These are phyloP conservation scores for Paulownia fortunei DNA, from an alignment of 257 asterid genomes.

Conservation along the genomic window DNA sequence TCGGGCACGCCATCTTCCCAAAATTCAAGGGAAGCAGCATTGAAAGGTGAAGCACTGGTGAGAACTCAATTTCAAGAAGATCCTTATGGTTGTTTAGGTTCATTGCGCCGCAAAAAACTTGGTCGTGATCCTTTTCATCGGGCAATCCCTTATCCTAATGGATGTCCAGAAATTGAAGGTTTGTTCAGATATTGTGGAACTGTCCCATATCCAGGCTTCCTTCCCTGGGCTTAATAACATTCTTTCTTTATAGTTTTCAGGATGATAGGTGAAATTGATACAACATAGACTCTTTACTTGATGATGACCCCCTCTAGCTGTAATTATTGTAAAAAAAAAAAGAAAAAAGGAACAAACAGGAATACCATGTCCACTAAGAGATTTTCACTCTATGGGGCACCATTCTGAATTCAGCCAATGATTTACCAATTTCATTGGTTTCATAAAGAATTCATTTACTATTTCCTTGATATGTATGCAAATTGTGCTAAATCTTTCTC, in stretches of 20 bases:
- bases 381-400: background rate
- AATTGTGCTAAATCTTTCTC: background rate
- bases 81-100: slow-evolving; percentile 85
- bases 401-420: background rate
- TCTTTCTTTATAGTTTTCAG: background rate
- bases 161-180: slow-evolving; percentile 88
- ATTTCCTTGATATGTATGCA: background rate
- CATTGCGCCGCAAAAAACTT: slow-evolving; percentile 71
- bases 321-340: slow-evolving; percentile 20
- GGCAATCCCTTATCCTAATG: slow-evolving; percentile 89
- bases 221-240: slow-evolving; percentile 69
- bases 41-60: slow-evolving; percentile 84
- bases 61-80: slow-evolving; percentile 82
- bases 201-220: slow-evolving; percentile 66
- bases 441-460: background rate
- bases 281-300: background rate
- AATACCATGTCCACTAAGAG: background rate
- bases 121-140: slow-evolving; percentile 94
- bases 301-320: background rate
- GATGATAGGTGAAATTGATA: slow-evolving; percentile 13
- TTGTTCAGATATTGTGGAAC: slow-evolving; percentile 82
- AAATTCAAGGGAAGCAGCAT: slow-evolving; percentile 79
- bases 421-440: background rate
- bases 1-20: slow-evolving; percentile 84
- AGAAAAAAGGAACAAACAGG: background rate